These are phyloP conservation scores for Saccharomyces eubayanus DNA, from an alignment of 805 yeast genomes.

Conservation along the genomic window DNA sequence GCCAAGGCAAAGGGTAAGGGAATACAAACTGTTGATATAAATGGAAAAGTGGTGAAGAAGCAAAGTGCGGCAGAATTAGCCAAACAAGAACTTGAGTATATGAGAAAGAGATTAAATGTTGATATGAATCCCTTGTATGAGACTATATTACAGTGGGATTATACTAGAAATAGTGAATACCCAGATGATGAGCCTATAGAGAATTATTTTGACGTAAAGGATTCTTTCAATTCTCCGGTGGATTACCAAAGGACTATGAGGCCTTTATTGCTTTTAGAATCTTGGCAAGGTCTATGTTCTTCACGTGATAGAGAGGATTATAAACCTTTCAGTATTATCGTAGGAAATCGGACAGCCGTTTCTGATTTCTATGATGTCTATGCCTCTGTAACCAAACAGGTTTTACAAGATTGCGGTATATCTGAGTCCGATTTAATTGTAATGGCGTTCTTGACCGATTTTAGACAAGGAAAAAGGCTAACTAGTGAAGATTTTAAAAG, in stretches of 20 bases:
- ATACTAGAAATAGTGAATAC: constrained; percentile 42
- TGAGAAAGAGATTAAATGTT: constrained; percentile 72
- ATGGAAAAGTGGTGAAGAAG: constrained; percentile 33
- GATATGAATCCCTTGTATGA: constrained; percentile 68
- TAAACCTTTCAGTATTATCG: constrained; percentile 52
- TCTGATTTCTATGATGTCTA: constrained; percentile 85
- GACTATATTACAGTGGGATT: constrained; percentile 70
- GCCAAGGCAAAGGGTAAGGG: constrained; percentile 26
- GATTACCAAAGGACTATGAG: constrained; percentile 65
- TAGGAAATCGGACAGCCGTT: constrained; percentile 76
- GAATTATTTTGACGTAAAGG: constrained; percentile 42
- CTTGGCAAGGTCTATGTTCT: constrained; percentile 84
- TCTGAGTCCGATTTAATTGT: constrained; percentile 73
- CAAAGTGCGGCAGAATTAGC: constrained; percentile 35
- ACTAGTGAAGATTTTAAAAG: constrained; percentile 30
- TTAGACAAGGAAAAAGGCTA: constrained; percentile 19
- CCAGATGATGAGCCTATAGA: constrained; percentile 46
- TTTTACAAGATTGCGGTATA: constrained; percentile 44
- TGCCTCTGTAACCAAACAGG: constrained; percentile 53
- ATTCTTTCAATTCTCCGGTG: constrained; percentile 46
- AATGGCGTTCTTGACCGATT: constrained; percentile 44
- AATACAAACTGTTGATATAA: constrained; percentile 34
- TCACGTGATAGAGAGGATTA: constrained; percentile 52
- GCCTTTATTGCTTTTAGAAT: constrained; percentile 78
- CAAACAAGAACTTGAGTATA: constrained; percentile 59